Base-by-base conservation (phyloP, 257 asterid genomes). In the Anisodus acutangulus region DNA sequence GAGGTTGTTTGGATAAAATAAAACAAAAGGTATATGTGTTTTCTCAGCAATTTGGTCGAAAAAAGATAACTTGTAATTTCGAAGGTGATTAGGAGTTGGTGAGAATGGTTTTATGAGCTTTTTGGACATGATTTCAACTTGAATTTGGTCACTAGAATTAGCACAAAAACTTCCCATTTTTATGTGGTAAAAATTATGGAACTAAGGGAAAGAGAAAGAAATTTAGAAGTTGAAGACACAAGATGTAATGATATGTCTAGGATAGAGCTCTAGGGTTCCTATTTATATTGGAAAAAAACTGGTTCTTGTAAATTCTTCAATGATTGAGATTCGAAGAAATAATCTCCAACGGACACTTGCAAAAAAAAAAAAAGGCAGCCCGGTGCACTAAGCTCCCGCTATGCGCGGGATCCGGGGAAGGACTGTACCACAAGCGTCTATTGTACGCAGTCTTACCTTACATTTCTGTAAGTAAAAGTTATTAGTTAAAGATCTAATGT, bases 11-110 rank as follows among this genome's bases (percentile, higher is more conserved):
- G 86, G 88, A 80, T 72, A 90, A 60, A 89, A 86, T 49, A 90
- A 71, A 19, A 91, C 68, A 3, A 86, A 84, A 9, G 87, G 90
- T 16, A 31, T 5, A 35, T 31, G 72, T 31, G 72, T 31, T 31
- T 66, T 13, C n/a, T 66, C 72, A 58, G 91, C 80, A 15, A 87
- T 22, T 54, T 91, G 90, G 55, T 88, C 92, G 0, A 91, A 88
- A 2, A 88, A 87, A 9, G 92, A 91, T 7, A 88, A 83, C 8
- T 82, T 89, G 13, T 80, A 84, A 7, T 22, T 43, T 16, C n/a
- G 66, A 9, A 83, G 87, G 74, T 88, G 84, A 54, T 78, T 45
- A 3, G 91, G 90, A n/a, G 93, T 90, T 43, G 79, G 17, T 8
- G 57, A 43, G 4, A 57, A 70, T 70, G 9, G 57, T 70, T 70